These are phyloP conservation scores for Mercurialis annua DNA, from an alignment of 345 rosid species.

Conservation along the genomic window DNA sequence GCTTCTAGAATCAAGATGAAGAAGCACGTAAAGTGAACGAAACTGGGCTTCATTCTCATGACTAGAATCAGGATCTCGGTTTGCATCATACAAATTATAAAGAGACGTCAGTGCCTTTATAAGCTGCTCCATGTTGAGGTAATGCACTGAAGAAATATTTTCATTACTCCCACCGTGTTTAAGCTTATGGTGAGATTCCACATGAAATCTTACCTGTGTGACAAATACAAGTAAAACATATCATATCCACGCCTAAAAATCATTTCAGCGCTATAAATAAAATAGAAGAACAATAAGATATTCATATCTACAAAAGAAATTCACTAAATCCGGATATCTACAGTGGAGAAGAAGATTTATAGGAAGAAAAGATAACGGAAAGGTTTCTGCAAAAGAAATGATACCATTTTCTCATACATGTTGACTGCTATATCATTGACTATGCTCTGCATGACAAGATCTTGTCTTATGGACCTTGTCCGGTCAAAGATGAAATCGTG, in stretches of 20 bases:
- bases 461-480: slow-evolving; percentile 92
- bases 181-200: slow-evolving; percentile 74
- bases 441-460: slow-evolving; percentile 83
- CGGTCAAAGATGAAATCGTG: slow-evolving; percentile 95
- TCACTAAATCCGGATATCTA: neutral
- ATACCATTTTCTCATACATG: slow-evolving; percentile 86
- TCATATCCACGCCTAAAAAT: neutral
- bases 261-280: neutral
- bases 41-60: slow-evolving; percentile 66
- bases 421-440: slow-evolving; percentile 49
- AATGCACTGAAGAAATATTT: slow-evolving; percentile 50
- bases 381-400: slow-evolving; percentile 16
- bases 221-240: neutral
- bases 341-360: neutral
- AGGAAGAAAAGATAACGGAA: neutral
- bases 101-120: slow-evolving; percentile 65
- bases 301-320: neutral
- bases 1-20: slow-evolving; percentile 61
- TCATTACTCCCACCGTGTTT: slow-evolving; percentile 33
- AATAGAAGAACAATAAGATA: neutral
- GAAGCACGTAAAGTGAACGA: slow-evolving; percentile 75
- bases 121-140: slow-evolving; percentile 94
- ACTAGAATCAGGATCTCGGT: slow-evolving; percentile 36
- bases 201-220: slow-evolving; percentile 73
- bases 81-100: slow-evolving; percentile 68